Evolutionary conservation across 306 rosid species (phyloP).

Genomic region (Acacia melanoxylon): DNA sequence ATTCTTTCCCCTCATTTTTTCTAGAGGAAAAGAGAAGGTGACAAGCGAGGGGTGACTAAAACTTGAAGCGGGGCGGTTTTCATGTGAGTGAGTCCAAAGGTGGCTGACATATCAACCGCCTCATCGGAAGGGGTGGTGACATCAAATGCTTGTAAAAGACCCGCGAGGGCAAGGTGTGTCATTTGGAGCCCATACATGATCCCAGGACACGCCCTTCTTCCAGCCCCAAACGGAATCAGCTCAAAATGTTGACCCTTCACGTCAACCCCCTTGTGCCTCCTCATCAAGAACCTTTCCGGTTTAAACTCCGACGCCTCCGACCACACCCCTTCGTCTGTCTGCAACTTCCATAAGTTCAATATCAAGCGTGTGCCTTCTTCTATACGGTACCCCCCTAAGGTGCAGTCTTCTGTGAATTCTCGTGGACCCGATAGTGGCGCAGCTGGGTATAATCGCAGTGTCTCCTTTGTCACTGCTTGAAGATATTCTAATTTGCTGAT

Average conservation of each 20-base stretch:
- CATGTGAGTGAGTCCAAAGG: slow-evolving; percentile 34
- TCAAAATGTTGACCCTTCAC: slow-evolving; percentile 44
- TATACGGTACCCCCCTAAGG: slow-evolving; percentile 40
- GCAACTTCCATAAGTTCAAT: slow-evolving; percentile 52
- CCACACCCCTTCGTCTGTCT: slow-evolving; percentile 49
- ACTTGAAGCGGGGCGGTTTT: slow-evolving; percentile 51
- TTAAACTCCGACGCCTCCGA: slow-evolving; percentile 44
- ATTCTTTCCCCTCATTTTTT: too few relatives aligned
- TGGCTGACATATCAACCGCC: slow-evolving; percentile 47
- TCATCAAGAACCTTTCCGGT: slow-evolving; percentile 54
- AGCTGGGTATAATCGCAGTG: slow-evolving; percentile 50
- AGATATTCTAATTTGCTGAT: slow-evolving; percentile 48
- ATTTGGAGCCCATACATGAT: slow-evolving; percentile 32
- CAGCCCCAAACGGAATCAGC: slow-evolving; percentile 51
- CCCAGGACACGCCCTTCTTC: slow-evolving; percentile 58
- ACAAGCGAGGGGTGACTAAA: slow-evolving; percentile 47
- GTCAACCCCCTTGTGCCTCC: slow-evolving; percentile 42
- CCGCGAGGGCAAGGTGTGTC: slow-evolving; percentile 33
- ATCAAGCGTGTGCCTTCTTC: slow-evolving; percentile 45
- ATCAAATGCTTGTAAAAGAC: slow-evolving; percentile 45
- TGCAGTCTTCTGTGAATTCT: slow-evolving; percentile 45
- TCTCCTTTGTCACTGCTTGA: slow-evolving; percentile 54
- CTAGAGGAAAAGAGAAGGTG: slow-evolving; percentile 6
- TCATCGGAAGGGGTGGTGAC: slow-evolving; percentile 16
- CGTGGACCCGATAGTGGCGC: slow-evolving; percentile 46